phyloP scores from a whole-genome alignment of 2,329 filamentous ascomycete species.

The Penicillium crustosum region DNA sequence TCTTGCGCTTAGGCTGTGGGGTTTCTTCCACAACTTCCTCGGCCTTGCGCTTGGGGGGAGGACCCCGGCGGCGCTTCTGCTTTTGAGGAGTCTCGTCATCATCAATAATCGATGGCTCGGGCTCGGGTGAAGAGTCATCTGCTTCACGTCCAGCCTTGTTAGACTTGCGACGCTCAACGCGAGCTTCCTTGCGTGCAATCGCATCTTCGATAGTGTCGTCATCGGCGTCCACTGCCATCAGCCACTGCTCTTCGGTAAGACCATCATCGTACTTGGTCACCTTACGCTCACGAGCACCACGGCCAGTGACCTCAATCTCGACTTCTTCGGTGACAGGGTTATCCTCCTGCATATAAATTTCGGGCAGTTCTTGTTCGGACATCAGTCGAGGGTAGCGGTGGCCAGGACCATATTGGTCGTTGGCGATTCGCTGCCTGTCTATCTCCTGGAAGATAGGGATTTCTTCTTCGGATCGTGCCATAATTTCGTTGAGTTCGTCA shows the following conservation, averaged over 20 bases:
- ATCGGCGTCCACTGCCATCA: slow-evolving; percentile 95
- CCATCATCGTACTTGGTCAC: slow-evolving; percentile 96
- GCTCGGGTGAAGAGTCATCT: slow-evolving; percentile 67
- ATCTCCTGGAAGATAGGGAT: slow-evolving; percentile 75
- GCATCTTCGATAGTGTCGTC: slow-evolving; percentile 93
- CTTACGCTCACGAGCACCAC: slow-evolving; percentile 91
- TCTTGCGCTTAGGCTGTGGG: slow-evolving; percentile 74
- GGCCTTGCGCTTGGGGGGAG: slow-evolving; percentile 82
- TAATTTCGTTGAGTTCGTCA: slow-evolving; percentile 91
- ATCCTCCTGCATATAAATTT: slow-evolving; percentile 88
- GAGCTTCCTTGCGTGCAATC: slow-evolving; percentile 82
- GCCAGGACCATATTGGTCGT: slow-evolving; percentile 68
- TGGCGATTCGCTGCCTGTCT: slow-evolving; percentile 69
- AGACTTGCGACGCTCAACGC: slow-evolving; percentile 73
- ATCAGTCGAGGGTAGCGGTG: slow-evolving; percentile 76
- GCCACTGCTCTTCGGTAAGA: slow-evolving; percentile 97
- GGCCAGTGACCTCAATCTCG: slow-evolving; percentile 72
- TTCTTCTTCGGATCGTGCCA: slow-evolving; percentile 84
- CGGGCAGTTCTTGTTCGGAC: slow-evolving; percentile 82
- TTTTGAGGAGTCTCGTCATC: slow-evolving; percentile 77
- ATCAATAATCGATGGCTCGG: slow-evolving; percentile 68
- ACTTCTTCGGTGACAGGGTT: slow-evolving; percentile 77
- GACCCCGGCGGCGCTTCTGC: slow-evolving; percentile 78
- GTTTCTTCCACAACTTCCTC: slow-evolving; percentile 74
- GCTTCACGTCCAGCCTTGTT: slow-evolving; percentile 68